Base-by-base conservation (phyloP, 345 rosid genomes). In the Populus euphratica region DNA sequence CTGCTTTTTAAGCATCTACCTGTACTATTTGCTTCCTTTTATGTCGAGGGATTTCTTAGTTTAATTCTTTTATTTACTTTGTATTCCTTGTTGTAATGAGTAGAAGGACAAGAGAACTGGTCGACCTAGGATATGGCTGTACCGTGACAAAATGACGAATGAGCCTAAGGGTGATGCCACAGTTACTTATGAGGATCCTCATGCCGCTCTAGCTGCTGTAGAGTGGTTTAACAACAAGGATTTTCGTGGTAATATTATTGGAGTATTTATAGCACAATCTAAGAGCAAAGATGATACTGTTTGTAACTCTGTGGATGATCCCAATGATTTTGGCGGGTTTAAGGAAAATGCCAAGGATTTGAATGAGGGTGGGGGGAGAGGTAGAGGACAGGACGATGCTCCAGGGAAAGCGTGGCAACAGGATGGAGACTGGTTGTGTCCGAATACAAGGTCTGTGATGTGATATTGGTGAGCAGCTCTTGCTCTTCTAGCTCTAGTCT, bases 371-470 rank as follows among this genome's bases (percentile, higher is more conserved):
- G 83, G 76, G 77, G 98, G 91, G 74, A 87, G 80, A 63, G 99
- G 95, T 68, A 90, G 92, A 88, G 98, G 97, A 72, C 90, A 86
- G 75, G 87, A 75, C 68, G 97, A 93, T 81, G 87, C 91, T 82
- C 76, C 91, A 0, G 99, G 89, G 39, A 92, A 94, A 86, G 86
- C 90, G 17, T 94, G 98, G 98, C 91, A 90, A 78, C 99, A 94
- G 82, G 99, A 96, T 8, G 99, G 98, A 82, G 98, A 96, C 81
- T 96, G 99, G 99, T 72, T 86, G 83, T 96, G 99, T 88, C 95
- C 98, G 41, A 96, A 96, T 94, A 92, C 98, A 94, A 96, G 99
- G 99, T 94, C 97, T 94, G 98, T 96, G 98, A 88, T 96, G 88
- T 93, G 94, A 96, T 70, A 90, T 92, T 81, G 98, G 99, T 94